These are phyloP conservation scores for Phaffia australis DNA, from an alignment of 768 basidiomycete genomes.

Conservation along the genomic window DNA sequence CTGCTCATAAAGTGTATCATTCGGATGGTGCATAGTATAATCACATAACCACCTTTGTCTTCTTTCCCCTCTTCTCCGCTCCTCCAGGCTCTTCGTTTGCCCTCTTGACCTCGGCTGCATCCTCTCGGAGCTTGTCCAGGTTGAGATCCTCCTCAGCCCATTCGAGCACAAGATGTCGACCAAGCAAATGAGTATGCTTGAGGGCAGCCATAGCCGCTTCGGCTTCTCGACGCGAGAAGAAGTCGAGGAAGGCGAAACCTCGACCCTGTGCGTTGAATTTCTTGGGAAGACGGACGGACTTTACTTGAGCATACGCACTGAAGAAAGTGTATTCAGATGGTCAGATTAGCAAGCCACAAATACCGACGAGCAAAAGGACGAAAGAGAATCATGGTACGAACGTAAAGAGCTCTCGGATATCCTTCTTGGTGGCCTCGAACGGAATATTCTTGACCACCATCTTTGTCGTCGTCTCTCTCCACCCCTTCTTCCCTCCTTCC, in stretches of 20 bases:
- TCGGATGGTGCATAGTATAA: too few relatives aligned
- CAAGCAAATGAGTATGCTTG: conserved; percentile 88
- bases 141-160: conserved; percentile 66
- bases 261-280: conserved; percentile 79
- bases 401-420: conserved; percentile 80
- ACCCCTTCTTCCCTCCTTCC: conserved; percentile 39
- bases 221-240: conserved; percentile 77
- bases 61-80: conserved; percentile 19
- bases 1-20: too few relatives aligned
- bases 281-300: conserved; percentile 84
- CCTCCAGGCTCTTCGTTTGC: conserved; percentile 24
- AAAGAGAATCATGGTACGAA: conserved; percentile 40
- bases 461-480: conserved; percentile 59
- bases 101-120: conserved; percentile 53
- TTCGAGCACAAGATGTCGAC: conserved; percentile 84
- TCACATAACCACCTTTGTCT: conserved; percentile 14
- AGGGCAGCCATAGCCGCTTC: conserved; percentile 77
- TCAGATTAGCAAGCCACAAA: not conserved
- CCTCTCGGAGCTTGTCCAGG: conserved; percentile 40
- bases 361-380: not conserved
- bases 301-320: conserved; percentile 82
- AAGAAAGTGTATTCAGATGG: not conserved
- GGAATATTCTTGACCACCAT: conserved; percentile 97
- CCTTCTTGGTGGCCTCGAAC: conserved; percentile 90
- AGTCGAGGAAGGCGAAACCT: conserved; percentile 95